phyloP scores from a whole-genome alignment of 2,329 filamentous ascomycete species.

The Apiospora kogelbergensis region DNA sequence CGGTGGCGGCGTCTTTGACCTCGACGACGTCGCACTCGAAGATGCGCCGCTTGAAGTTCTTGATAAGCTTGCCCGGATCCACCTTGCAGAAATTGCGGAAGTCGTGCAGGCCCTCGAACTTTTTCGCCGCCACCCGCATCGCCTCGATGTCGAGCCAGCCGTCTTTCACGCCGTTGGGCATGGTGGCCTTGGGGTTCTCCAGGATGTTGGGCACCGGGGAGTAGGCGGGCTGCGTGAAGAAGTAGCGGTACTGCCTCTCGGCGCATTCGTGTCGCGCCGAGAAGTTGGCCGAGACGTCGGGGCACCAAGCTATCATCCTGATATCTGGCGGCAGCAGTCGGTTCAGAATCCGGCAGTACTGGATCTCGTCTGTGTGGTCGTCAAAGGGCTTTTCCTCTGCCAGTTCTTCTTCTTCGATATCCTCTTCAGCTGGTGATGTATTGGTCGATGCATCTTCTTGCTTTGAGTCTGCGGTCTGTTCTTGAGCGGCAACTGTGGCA shows the following conservation, averaged over 20 bases:
- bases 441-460: conserved; percentile 15
- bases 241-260: conserved; percentile 91
- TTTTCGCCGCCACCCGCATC: conserved; percentile 80
- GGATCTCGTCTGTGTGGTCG: conserved; percentile 75
- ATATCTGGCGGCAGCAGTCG: conserved; percentile 87
- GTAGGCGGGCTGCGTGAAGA: conserved; percentile 94
- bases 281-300: conserved; percentile 74
- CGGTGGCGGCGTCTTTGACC: conserved; percentile 54
- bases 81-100: conserved; percentile 98
- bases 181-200: conserved; percentile 40
- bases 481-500: conserved; percentile 21
- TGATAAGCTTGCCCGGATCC: conserved; percentile 85
- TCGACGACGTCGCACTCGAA: conserved; percentile 78
- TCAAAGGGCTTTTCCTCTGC: conserved; percentile 47
- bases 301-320: conserved; percentile 89
- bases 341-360: conserved; percentile 83
- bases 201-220: conserved; percentile 60
- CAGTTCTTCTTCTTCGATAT: background rate
- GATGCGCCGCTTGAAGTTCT: conserved; percentile 77
- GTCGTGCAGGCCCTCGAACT: conserved; percentile 82
- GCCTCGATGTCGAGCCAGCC: conserved; percentile 86
- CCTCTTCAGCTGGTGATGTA: background rate
- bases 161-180: conserved; percentile 43
- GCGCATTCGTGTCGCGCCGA: conserved; percentile 91
- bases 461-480: conserved; percentile 14